Evolutionary conservation across 495 filamentous ascomycete genomes (phyloP), one percentile per base, ranked within the genome.

Genomic region (Penicillium canariense): DNA sequence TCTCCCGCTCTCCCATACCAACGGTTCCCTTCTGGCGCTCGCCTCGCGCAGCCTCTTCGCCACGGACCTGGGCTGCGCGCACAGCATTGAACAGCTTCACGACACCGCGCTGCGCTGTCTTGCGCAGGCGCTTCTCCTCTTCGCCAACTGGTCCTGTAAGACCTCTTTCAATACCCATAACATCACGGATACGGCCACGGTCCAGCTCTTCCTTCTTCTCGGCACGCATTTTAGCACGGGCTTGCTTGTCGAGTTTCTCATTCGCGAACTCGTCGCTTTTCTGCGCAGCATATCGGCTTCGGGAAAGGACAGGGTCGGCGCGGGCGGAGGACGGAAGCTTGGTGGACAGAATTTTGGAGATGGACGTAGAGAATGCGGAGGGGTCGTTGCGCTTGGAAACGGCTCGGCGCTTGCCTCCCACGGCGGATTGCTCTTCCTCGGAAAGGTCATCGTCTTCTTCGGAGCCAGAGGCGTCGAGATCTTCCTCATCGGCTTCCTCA

Each of bases 1-100:
- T 90, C 75, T 91, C 84, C 59, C 87, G 82, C 70, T 86, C 78
- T 55, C 77, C 82, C 51, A 83, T 76, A 12, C 89, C 90, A 42
- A 92, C 77, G 11, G 93, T 76, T n/a, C 88, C 88, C 68, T 88
- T 84, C 65, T 81, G 78, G 66, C 81, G 75, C 28, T 84, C 83
- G 32, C 78, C 79, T 73, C 76, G 81, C 62, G 84, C 84, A 9
- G 90, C 90, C 66, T 90, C 84, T 63, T 85, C 81, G 2, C 85
- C 89, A 59, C 86, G 87, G 27, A 96, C 86, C 74, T 97, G 94
- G 14, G 93, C 91, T 7, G 90, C 88, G 27, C 92, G 80, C 26
- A 98, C 90, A 0, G 94, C 95, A 73, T 97, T 96, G 69, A 97
- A 98, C 52, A 98, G 74, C 78, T 92, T 94, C 11, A 97, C 85